These are phyloP conservation scores for Fusarium camptoceras DNA, from an alignment of 2,329 filamentous ascomycete genomes.

Conservation along the genomic window DNA sequence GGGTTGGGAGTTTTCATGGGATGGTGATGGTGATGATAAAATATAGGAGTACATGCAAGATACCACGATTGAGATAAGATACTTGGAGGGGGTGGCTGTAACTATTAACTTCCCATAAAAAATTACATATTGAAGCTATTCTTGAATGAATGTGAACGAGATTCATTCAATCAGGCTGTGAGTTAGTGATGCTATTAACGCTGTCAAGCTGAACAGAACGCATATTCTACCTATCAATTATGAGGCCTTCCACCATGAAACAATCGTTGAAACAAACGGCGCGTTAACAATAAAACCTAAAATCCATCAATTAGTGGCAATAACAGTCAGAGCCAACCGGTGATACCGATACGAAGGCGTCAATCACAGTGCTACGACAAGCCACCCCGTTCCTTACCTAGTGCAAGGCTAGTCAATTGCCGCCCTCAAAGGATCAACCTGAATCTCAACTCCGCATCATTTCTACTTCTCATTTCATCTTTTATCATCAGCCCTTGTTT, in stretches of 20 bases:
- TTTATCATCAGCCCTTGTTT: neutral
- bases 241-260: neutral
- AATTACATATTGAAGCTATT: no score
- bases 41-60: slow-evolving; percentile 22
- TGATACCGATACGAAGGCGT: slow-evolving; percentile 1
- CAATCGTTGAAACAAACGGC: neutral
- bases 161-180: neutral
- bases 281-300: neutral
- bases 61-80: slow-evolving; percentile 21
- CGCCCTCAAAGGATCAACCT: neutral
- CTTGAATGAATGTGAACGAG: no score
- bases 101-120: no score
- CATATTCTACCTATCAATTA: neutral
- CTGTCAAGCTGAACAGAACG: neutral
- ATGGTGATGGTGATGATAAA: neutral
- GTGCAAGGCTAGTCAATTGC: slow-evolving; percentile 9
- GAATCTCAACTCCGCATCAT: neutral
- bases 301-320: neutral
- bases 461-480: neutral
- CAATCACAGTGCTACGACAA: neutral
- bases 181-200: neutral
- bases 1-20: neutral
- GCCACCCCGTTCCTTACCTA: neutral
- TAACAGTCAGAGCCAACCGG: neutral
- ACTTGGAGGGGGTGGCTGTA: neutral